Evolutionary conservation across 2,329 filamentous ascomycete species (phyloP), one percentile per base, ranked within the genome.

Genomic region (Hypoxylon sp.): DNA sequence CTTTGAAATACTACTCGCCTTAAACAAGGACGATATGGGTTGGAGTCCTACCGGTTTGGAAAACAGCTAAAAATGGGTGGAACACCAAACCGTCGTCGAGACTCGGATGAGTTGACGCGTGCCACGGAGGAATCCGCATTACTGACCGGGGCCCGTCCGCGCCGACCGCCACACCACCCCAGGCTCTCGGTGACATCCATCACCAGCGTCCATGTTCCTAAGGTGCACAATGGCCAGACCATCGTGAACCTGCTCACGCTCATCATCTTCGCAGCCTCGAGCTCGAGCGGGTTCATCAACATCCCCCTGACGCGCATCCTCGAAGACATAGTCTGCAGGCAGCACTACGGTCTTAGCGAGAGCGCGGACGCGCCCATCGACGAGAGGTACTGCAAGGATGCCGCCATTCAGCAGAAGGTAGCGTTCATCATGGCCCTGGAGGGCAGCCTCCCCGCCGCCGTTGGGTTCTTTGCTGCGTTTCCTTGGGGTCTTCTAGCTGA

Each of bases 271-370:
- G 40, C 73, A 12, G 58, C 67, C 2, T 57, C 63, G 1, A 66
- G 63, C 26, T 61, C 67, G 1, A 59, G 47, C 2, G 66, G 65
- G 2, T 65, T 75, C 13, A 60, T 63, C 49, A 51, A 32, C 2
- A 66, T 74, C 12, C 71, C 73, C 2, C 36, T 60, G 4, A 65
- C 69, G 8, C 67, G 71, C 12, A 53, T 73, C 12, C 60, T 69
- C 19, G 73, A 75, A 49, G 69, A 75, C 57, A 65, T 71, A 30
- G 45, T 73, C 25, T 75, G 73, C 51, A 70, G 69, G 49, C 41
- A 65, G 8, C 67, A 71, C 46, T 73, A 73, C 48, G 69, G 67
- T 40, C 17, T 34, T 20, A 12, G 15, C 1, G 43, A 19, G 19
- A 36, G 21, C 40, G 17, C 34, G 6, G 17, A n/a, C 4, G 27